A percentile compares a stretch with the other conserved stretches of the same genome.
Evolutionary conservation across 306 rosid genomes (phyloP).

Genomic region (Prunus mume): DNA sequence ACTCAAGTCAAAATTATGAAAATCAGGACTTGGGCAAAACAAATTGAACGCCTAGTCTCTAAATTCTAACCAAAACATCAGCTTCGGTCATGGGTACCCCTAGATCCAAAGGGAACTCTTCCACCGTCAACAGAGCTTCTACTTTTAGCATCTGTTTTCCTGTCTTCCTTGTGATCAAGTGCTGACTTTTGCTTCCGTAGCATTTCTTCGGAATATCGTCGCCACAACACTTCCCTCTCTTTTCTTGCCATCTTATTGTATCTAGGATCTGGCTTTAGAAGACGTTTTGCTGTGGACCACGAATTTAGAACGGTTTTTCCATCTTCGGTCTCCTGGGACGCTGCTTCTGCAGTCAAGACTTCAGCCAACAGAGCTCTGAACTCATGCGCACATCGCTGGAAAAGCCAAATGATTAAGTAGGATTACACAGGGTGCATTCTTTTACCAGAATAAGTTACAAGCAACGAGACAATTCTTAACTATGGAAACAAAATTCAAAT

Average conservation of each 20-base stretch:
- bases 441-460: neutral
- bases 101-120: conserved; percentile 42
- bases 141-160: conserved; percentile 45
- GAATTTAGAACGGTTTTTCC: conserved; percentile 80
- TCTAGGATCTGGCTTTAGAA: conserved; percentile 69
- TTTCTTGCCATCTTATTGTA: conserved; percentile 72
- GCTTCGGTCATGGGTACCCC: conserved; percentile 51
- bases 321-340: conserved; percentile 58
- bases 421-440: neutral
- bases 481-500: neutral
- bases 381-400: conserved; percentile 77
- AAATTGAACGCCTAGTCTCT: neutral
- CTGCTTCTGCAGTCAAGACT: conserved; percentile 61
- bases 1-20: conserved; percentile 7
- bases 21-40: neutral
- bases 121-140: conserved; percentile 49
- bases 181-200: conserved; percentile 60
- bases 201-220: conserved; percentile 62
- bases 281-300: conserved; percentile 85
- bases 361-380: conserved; percentile 71
- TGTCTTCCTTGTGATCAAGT: conserved; percentile 58
- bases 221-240: conserved; percentile 86
- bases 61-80: conserved; percentile 15
- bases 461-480: neutral
- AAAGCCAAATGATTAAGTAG: conserved; percentile 17